Percentiles rank a stretch among this genome's conserved stretches.
Conservation (phyloP, 257 asterid genomes). For the Salvia miltiorrhiza region DNA sequence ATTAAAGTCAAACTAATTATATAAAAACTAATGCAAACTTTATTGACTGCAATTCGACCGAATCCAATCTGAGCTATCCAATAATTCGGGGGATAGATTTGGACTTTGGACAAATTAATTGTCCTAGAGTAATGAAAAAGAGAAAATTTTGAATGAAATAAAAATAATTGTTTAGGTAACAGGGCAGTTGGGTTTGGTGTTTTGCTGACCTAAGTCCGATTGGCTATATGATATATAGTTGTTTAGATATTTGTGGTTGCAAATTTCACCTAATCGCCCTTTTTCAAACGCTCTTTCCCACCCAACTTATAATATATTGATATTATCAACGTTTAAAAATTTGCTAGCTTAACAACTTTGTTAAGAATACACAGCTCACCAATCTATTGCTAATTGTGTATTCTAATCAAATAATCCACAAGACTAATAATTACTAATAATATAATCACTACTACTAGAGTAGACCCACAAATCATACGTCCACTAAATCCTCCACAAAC, state of each 20-base stretch:
- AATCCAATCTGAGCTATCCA: neutral
- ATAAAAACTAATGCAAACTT: neutral
- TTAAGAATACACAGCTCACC: constrained; percentile 39
- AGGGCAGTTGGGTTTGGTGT: constrained; percentile 44
- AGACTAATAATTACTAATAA: neutral
- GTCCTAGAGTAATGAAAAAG: neutral
- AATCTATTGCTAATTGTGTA: constrained; percentile 11
- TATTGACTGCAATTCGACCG: neutral
- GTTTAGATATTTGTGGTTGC: constrained; percentile 5
- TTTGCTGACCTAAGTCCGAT: constrained; percentile 38
- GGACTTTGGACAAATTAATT: neutral
- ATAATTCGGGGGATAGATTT: neutral
- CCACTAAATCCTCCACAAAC: too few relatives aligned
- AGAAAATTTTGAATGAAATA: neutral
- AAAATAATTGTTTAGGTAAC: constrained; percentile 17
- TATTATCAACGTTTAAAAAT: neutral
- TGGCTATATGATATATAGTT: neutral
- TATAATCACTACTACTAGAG: too few relatives aligned
- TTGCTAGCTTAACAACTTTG: constrained; percentile 21
- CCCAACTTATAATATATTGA: neutral
- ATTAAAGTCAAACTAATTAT: neutral
- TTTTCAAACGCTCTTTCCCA: neutral
- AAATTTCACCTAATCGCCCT: constrained; percentile 32
- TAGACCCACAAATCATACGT: too few relatives aligned
- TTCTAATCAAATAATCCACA: constrained; percentile 9